Conservation (phyloP, 768 basidiomycete species). For the Leccinum subtestaceum region DNA sequence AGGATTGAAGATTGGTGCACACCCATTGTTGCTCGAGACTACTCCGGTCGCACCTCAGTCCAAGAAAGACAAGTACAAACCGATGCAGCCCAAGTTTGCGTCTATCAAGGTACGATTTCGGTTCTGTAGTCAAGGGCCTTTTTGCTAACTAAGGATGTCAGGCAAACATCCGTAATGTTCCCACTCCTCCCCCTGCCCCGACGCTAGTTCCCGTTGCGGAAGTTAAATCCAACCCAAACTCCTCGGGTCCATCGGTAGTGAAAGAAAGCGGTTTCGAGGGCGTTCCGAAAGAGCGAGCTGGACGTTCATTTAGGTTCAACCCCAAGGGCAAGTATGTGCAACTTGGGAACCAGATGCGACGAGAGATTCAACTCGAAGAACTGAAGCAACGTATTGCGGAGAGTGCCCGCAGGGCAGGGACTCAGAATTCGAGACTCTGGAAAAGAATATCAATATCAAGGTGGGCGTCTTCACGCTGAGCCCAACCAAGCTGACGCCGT, state of each 20-base stretch:
- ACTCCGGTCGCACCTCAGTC: conserved; percentile 55
- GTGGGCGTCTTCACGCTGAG: conserved; percentile 38
- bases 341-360: conserved; percentile 65
- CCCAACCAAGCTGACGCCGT: conserved; percentile 3
- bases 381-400: conserved; percentile 93
- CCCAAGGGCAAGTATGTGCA: conserved; percentile 89
- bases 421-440: conserved; percentile 86
- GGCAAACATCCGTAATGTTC: conserved; percentile 77
- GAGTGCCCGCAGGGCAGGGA: conserved; percentile 92
- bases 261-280: conserved; percentile 71
- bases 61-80: conserved; percentile 92
- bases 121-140: background rate
- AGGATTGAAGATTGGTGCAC: conserved; percentile 89
- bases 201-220: conserved; percentile 39
- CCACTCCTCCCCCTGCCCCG: conserved; percentile 54
- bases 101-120: conserved; percentile 70
- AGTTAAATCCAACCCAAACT: conserved; percentile 72
- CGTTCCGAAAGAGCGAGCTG: conserved; percentile 66
- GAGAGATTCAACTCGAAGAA: conserved; percentile 80
- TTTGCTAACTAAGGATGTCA: conserved; percentile 19
- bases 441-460: conserved; percentile 70
- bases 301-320: conserved; percentile 80
- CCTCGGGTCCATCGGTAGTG: conserved; percentile 42
- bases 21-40: conserved; percentile 77
- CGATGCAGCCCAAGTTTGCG: conserved; percentile 99